Conservation (phyloP, 1,284 basidiomycete genomes). For the Hypsizygus ulmarius region DNA sequence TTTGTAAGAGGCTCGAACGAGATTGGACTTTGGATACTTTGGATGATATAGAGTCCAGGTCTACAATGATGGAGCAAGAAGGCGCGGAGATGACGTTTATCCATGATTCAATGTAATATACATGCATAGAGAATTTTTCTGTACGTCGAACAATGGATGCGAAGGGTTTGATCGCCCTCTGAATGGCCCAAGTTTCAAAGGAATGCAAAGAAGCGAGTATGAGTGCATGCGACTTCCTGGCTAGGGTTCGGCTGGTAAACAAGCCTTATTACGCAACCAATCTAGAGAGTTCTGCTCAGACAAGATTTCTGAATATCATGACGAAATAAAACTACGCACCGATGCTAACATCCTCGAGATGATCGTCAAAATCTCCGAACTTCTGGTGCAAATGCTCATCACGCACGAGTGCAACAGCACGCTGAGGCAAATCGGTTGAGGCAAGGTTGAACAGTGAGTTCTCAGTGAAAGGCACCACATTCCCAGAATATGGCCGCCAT, state of each 20-base stretch:
- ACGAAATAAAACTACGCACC: slow-evolving; percentile 30
- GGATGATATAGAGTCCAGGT: slow-evolving; percentile 7
- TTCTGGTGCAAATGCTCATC: slow-evolving; percentile 46
- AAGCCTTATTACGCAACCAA: slow-evolving; percentile 56
- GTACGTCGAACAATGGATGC: no score
- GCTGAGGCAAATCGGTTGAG: slow-evolving; percentile 40
- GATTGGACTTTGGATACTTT: slow-evolving; percentile 67
- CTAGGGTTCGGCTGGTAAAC: slow-evolving; percentile 30
- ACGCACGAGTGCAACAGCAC: slow-evolving; percentile 46
- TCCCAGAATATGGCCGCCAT: slow-evolving; percentile 44
- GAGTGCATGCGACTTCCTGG: no score
- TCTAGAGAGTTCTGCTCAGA: slow-evolving; percentile 31
- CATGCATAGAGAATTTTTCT: no score
- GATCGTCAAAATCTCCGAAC: slow-evolving; percentile 77
- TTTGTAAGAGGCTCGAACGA: slow-evolving; percentile 65
- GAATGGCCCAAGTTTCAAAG: no score
- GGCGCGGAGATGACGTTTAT: background rate
- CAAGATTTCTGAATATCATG: background rate
- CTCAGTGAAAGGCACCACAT: slow-evolving; percentile 40
- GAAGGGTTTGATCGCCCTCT: no score
- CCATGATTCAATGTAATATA: background rate
- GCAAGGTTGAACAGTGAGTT: slow-evolving; percentile 46
- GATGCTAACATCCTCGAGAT: slow-evolving; percentile 69
- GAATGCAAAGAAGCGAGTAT: no score
- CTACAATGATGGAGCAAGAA: background rate